A percentile compares a stretch with the other conserved stretches of the same genome.
Evolutionary conservation across 805 yeast species (phyloP).

Genomic region (Candida tallmaniae): DNA sequence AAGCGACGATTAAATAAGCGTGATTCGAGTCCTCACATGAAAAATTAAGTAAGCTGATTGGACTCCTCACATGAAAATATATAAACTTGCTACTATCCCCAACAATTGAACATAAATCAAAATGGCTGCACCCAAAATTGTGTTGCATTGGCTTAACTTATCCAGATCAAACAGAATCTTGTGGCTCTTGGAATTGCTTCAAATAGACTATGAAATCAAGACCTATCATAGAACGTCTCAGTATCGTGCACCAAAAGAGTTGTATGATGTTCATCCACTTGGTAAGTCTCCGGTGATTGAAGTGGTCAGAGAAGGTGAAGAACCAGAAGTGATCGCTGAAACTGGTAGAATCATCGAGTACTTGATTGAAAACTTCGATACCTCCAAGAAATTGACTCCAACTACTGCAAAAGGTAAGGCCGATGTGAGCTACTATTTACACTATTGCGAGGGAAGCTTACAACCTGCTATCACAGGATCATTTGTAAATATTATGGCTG

Average conservation of each 20-base stretch:
- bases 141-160: conserved; percentile 21
- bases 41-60: no score
- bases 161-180: conserved; percentile 36
- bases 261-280: conserved; percentile 28
- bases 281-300: conserved; percentile 35
- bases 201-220: conserved; percentile 29
- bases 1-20: no score
- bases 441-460: conserved; percentile 60
- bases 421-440: conserved; percentile 46
- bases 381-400: conserved; percentile 32
- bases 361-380: conserved; percentile 48
- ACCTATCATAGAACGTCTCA: conserved; percentile 20
- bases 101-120: no score
- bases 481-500: conserved; percentile 24
- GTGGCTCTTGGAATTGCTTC: conserved; percentile 35
- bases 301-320: conserved; percentile 18
- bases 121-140: conserved; percentile 4
- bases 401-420: conserved; percentile 35
- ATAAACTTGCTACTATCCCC: no score
- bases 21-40: no score
- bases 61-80: no score
- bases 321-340: conserved; percentile 41
- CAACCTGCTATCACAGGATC: conserved; percentile 43
- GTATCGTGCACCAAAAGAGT: conserved; percentile 30
- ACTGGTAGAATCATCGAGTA: conserved; percentile 56